phyloP scores from a whole-genome alignment of 257 asterid genomes.

The Solanum appendiculatum region DNA sequence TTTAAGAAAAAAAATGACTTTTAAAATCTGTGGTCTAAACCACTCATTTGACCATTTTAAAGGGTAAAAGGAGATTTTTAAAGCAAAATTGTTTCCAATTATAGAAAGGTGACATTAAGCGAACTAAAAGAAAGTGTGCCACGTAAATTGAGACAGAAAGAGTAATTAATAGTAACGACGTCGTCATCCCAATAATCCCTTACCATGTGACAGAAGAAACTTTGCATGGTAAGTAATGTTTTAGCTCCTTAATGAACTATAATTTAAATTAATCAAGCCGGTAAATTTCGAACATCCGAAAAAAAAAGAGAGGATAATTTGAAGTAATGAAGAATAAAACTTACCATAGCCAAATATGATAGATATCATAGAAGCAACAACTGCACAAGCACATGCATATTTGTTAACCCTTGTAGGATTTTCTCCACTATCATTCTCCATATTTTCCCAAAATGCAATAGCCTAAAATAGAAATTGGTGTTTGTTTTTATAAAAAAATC shows the following conservation, averaged over 20 bases:
- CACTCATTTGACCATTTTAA: neutral
- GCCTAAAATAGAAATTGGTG: neutral
- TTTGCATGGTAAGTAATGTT: neutral
- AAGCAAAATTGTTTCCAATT: neutral
- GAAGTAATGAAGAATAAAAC: neutral
- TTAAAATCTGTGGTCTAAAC: no score
- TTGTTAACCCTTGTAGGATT: neutral
- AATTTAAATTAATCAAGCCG: neutral
- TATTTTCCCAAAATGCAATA: neutral
- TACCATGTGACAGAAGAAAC: no score
- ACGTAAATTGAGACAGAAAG: fast-evolving
- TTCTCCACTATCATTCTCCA: neutral
- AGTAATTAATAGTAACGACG: neutral
- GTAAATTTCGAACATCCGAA: neutral
- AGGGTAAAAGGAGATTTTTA: neutral
- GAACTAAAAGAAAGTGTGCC: neutral
- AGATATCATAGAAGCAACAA: neutral
- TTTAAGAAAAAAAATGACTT: no score
- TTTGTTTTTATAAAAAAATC: neutral
- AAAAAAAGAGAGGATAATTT: neutral
- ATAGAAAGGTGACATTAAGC: neutral
- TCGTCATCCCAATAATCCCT: neutral
- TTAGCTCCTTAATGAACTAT: neutral
- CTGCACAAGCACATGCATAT: neutral
- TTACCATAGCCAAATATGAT: neutral